Evolutionary conservation across 2,329 filamentous ascomycete genomes (phyloP).

Genomic region (Pseudocercospora pini-densiflorae): DNA sequence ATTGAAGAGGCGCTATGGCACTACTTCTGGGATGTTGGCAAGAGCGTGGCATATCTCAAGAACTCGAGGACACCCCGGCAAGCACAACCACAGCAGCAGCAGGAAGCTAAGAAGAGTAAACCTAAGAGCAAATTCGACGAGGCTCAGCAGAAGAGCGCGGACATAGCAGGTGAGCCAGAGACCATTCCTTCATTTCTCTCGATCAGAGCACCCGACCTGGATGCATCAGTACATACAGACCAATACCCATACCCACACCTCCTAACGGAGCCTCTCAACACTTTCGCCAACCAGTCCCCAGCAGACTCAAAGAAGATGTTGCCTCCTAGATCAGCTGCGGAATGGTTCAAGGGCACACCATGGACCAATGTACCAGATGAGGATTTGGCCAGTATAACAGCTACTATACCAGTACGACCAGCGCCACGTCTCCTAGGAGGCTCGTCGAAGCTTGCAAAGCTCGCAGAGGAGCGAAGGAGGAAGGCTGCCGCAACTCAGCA

Average conservation of each 20-base stretch:
- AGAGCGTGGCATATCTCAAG: slow-evolving; percentile 79
- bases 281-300: slow-evolving; percentile 33
- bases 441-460: slow-evolving; percentile 84
- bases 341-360: slow-evolving; percentile 81
- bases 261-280: neutral
- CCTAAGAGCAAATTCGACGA: slow-evolving; percentile 51
- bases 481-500: slow-evolving; percentile 60
- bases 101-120: slow-evolving; percentile 46
- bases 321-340: slow-evolving; percentile 49
- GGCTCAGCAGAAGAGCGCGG: slow-evolving; percentile 48
- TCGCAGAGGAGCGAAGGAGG: slow-evolving; percentile 84
- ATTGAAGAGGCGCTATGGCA: slow-evolving; percentile 93
- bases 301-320: slow-evolving; percentile 19
- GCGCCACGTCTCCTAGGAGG: slow-evolving; percentile 76
- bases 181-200: slow-evolving; percentile 13
- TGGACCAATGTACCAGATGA: slow-evolving; percentile 77
- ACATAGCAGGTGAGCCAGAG: slow-evolving; percentile 51
- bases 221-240: neutral
- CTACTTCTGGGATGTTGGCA: slow-evolving; percentile 92
- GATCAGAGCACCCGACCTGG: neutral
- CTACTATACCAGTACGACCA: slow-evolving; percentile 57
- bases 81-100: slow-evolving; percentile 34
- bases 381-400: slow-evolving; percentile 65
- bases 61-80: slow-evolving; percentile 42
- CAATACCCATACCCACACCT: neutral